Evolutionary conservation across 257 asterid genomes (phyloP), one percentile per base, ranked within the genome.

Genomic region (Capsicum rhomboideum): DNA sequence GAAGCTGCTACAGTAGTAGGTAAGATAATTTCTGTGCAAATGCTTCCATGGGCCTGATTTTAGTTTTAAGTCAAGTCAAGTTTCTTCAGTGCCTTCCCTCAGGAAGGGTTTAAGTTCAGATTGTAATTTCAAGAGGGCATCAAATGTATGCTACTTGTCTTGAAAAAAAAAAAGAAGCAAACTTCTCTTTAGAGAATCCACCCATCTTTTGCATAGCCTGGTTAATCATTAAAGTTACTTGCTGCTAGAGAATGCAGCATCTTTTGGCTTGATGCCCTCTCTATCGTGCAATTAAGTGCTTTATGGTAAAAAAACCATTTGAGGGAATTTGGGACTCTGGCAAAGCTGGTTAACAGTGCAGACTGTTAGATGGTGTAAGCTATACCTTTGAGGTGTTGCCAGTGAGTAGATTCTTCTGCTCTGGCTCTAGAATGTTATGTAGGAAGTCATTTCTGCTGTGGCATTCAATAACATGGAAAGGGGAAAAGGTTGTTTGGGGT

Each of bases 1-100:
- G 98, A 96, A 91, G 89, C 87, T 83, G 80, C 97, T 26, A 92
- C 98, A 0, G 95, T 96, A 6, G 4, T 93, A 80, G 99, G 99
- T 97, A 86, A 78, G 93, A 56, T 68, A 64, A 61, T 55, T 55
- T 74, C 23, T 75, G 16, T 49, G 3, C 61, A 49, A 49, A 49
- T 75, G 58, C 26, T 49, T 75, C 44, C 34, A 8, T 13, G 59
- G 80, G 7, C 59, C 6, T 74, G 4, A 75, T 49, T 75, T 75
- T 72, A 37, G n/a, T 72, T 53, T 80, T 53, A 40, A 26, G 71
- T n/a, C 40, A 5, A 34, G 40, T 83, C 44, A 29, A 31, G 6
- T 56, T 6, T 29, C 16, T 13, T 78, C 16, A 66, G 3, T 46
- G 10, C 17, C 1, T 7, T 37, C 4, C 4, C 8, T 31, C 79